A percentile compares a stretch with the other conserved stretches of the same genome.
phyloP scores from a whole-genome alignment of 2,329 filamentous ascomycete genomes.

The Hymenoscyphus linearis region DNA sequence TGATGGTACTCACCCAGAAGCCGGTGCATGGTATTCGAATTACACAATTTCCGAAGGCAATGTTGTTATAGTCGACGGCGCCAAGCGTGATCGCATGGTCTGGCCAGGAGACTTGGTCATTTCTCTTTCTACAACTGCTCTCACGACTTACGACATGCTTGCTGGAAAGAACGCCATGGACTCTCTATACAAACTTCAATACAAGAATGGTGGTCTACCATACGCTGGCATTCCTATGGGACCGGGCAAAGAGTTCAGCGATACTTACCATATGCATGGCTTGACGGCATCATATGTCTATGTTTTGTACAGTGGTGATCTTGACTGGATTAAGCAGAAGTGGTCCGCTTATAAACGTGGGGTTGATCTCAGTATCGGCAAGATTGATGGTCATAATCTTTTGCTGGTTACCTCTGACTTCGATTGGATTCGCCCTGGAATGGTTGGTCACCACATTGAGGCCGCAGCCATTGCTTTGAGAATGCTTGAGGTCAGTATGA shows the following conservation, averaged over 20 bases:
- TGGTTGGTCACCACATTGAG: slow-evolving; percentile 31
- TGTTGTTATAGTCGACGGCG: slow-evolving; percentile 42
- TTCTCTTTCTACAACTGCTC: slow-evolving; percentile 35
- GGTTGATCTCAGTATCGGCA: slow-evolving; percentile 39
- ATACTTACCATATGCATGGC: slow-evolving; percentile 55
- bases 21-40: slow-evolving; percentile 32
- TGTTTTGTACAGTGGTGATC: slow-evolving; percentile 51
- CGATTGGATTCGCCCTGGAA: slow-evolving; percentile 30
- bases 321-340: slow-evolving; percentile 41
- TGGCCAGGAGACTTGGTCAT: slow-evolving; percentile 44
- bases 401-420: slow-evolving; percentile 22
- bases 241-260: slow-evolving; percentile 38
- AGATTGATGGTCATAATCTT: slow-evolving; percentile 38
- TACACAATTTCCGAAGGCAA: slow-evolving; percentile 31
- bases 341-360: slow-evolving; percentile 46
- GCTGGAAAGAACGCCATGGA: slow-evolving; percentile 45
- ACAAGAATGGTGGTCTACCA: slow-evolving; percentile 40
- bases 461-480: slow-evolving; percentile 28
- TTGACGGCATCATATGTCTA: slow-evolving; percentile 56
- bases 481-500: slow-evolving; percentile 37
- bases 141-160: slow-evolving; percentile 48
- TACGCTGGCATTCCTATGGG: slow-evolving; percentile 47
- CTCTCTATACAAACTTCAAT: slow-evolving; percentile 39
- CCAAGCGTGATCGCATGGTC: slow-evolving; percentile 53
- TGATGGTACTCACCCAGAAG: slow-evolving; percentile 28